Base-by-base conservation (phyloP, 805 yeast species). In the Candida stauntonica region DNA sequence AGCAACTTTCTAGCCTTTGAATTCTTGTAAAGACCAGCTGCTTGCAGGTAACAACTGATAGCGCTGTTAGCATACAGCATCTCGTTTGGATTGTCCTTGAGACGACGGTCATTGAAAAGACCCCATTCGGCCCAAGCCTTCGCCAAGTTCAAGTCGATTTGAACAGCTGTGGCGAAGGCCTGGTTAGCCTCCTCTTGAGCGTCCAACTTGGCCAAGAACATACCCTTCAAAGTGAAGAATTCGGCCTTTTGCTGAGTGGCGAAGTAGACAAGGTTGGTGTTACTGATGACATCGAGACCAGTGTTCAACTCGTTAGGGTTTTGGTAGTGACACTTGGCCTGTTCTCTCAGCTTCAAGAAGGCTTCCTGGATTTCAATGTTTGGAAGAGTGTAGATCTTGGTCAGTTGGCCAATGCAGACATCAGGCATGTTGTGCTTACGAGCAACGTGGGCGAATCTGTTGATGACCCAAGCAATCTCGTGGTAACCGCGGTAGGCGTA, bases 41-140 rank as follows among this genome's bases (percentile, higher is more conserved):
- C 99, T 61, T 94, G 98, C 48, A 93, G 69, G 62, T 89, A 94
- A 60, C 99, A 93, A 52, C 94, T 83, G 33, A 93, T 80, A 3
- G 99, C 98, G 60, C 89, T 88, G 46, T 87, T 83, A 15, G 98
- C 99, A 61, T 78, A 81, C 17, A 78, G 75, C 63, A 84, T 79
- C 52, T 86, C 94, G 35, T 68, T 76, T 1, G 89, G 91, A 44
- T 81, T 81, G 48, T 87, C 95, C 48, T 86, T 84, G 60, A 87
- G 80, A 29, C 96, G 70, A 20, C 81, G 76, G 51, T 93, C 99
- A 57, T 89, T 89, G 66, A 87, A 93, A 58, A 81, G 79, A 44
- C 99, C 99, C 99, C 99, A 93, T 59, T 94, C 97, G 4, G 97
- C 98, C 99, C 99, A 93, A 0, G 99, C 98, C 60, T 93, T 91